A percentile compares a stretch with the other conserved stretches of the same genome.
Evolutionary conservation across 2,329 filamentous ascomycete species (phyloP).

Genomic region (Aspergillus oerlinghausenensis): DNA sequence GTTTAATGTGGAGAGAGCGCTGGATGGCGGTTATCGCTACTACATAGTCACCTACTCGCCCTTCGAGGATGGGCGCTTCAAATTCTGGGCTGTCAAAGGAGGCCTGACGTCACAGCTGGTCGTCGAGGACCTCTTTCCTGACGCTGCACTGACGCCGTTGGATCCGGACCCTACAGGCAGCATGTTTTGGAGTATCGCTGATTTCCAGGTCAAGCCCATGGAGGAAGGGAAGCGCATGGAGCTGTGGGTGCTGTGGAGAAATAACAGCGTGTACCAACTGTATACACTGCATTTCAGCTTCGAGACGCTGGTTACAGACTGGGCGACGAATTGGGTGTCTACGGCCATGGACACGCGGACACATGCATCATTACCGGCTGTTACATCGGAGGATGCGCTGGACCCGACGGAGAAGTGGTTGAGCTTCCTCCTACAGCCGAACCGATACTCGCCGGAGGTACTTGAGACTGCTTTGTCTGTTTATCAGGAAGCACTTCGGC

Average conservation of each 20-base stretch:
- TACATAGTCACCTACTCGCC: constrained; percentile 81
- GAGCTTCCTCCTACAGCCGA: constrained; percentile 74
- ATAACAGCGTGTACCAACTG: constrained; percentile 72
- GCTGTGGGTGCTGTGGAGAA: constrained; percentile 79
- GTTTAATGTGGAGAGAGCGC: constrained; percentile 52
- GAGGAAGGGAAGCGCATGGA: constrained; percentile 53
- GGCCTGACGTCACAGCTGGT: constrained; percentile 54
- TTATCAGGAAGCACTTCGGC: constrained; percentile 63
- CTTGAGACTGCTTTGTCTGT: constrained; percentile 79
- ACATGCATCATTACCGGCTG: constrained; percentile 50
- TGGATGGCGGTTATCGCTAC: constrained; percentile 48
- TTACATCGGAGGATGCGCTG: constrained; percentile 60
- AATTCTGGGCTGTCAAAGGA: constrained; percentile 77
- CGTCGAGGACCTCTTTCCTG: constrained; percentile 67
- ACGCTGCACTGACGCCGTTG: constrained; percentile 60
- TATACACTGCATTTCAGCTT: constrained; percentile 69
- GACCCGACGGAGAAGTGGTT: constrained; percentile 83
- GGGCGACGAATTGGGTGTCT: constrained; percentile 66
- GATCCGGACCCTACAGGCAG: constrained; percentile 59
- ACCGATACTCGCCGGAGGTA: constrained; percentile 72
- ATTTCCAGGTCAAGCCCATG: constrained; percentile 61
- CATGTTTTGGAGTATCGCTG: constrained; percentile 74
- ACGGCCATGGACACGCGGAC: constrained; percentile 59
- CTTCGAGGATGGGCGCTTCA: constrained; percentile 82
- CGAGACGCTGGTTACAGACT: constrained; percentile 57